Evolutionary conservation across 2,329 filamentous ascomycete species (phyloP).

Genomic region (Ophiostoma triangulosporum): DNA sequence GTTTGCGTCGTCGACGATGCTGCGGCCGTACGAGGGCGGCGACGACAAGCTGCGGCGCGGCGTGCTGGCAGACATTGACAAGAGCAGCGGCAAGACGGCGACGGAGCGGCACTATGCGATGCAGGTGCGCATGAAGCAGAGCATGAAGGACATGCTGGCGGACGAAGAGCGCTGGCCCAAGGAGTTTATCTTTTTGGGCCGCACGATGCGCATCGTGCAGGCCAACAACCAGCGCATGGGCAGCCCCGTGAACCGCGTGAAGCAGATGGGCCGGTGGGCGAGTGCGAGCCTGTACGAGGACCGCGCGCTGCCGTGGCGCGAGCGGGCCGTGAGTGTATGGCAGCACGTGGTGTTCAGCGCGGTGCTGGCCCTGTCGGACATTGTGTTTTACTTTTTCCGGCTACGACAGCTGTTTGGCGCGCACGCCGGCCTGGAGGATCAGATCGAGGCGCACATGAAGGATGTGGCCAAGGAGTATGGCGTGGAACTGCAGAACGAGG

Average conservation of each 20-base stretch:
- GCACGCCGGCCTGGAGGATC: conserved; percentile 84
- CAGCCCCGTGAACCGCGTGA: conserved; percentile 80
- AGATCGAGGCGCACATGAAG: conserved; percentile 78
- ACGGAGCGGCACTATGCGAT: conserved; percentile 77
- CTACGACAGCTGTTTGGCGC: conserved; percentile 61
- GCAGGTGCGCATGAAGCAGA: conserved; percentile 71
- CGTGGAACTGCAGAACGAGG: conserved; percentile 73
- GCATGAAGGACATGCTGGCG: conserved; percentile 53
- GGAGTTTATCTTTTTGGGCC: conserved; percentile 82
- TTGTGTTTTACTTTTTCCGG: conserved; percentile 73
- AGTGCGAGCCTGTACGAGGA: conserved; percentile 70
- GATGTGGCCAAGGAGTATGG: conserved; percentile 83
- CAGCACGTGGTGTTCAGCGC: conserved; percentile 70
- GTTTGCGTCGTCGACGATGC: conserved; percentile 79
- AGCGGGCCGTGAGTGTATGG: conserved; percentile 57
- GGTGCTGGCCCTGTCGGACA: conserved; percentile 62
- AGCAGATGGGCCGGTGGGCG: conserved; percentile 88
- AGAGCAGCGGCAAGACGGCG: conserved; percentile 39
- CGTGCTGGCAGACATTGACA: conserved; percentile 53
- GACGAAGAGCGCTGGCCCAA: conserved; percentile 84
- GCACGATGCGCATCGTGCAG: conserved; percentile 86
- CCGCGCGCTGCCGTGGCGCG: conserved; percentile 44
- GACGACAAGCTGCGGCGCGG: conserved; percentile 51
- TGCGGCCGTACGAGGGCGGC: conserved; percentile 83
- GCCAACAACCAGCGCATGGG: conserved; percentile 86